Evolutionary conservation across 2,329 filamentous ascomycete genomes (phyloP).

Genomic region (Alternaria burnsii): DNA sequence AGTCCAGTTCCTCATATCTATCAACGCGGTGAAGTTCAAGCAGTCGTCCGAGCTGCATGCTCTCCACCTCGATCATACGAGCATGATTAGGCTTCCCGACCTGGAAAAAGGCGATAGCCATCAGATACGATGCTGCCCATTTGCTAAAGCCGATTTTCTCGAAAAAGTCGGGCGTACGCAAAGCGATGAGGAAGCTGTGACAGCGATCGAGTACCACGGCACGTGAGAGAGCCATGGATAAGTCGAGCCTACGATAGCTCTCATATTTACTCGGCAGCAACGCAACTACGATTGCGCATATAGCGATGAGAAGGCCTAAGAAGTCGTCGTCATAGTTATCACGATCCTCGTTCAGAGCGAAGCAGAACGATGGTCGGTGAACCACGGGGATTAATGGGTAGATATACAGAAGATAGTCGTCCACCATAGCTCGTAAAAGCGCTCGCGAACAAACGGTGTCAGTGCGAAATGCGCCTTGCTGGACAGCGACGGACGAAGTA

Average conservation of each 20-base stretch:
- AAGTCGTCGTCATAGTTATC: background rate
- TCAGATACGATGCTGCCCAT: slow-evolving; percentile 17
- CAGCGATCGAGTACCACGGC: background rate
- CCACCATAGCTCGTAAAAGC: background rate
- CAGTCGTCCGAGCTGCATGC: background rate
- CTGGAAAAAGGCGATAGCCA: slow-evolving; percentile 18
- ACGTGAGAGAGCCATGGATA: background rate
- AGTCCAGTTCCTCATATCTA: background rate
- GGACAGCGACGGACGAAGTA: background rate
- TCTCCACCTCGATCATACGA: slow-evolving; percentile 19
- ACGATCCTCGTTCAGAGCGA: background rate
- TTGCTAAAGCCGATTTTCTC: slow-evolving; percentile 5
- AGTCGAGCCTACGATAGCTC: background rate
- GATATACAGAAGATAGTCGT: slow-evolving; percentile 2
- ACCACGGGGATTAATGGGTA: slow-evolving; percentile 6
- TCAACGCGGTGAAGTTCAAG: background rate
- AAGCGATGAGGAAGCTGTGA: background rate
- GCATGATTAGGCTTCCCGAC: slow-evolving; percentile 14
- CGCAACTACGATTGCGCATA: background rate
- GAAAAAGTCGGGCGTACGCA: background rate
- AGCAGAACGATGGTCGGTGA: slow-evolving; percentile 6
- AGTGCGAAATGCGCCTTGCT: background rate
- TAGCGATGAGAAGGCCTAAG: background rate
- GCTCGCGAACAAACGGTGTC: background rate
- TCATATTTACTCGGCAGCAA: too few relatives aligned